Evolutionary conservation across 1,139 yeast genomes (phyloP).

Genomic region (Pichia sp.): DNA sequence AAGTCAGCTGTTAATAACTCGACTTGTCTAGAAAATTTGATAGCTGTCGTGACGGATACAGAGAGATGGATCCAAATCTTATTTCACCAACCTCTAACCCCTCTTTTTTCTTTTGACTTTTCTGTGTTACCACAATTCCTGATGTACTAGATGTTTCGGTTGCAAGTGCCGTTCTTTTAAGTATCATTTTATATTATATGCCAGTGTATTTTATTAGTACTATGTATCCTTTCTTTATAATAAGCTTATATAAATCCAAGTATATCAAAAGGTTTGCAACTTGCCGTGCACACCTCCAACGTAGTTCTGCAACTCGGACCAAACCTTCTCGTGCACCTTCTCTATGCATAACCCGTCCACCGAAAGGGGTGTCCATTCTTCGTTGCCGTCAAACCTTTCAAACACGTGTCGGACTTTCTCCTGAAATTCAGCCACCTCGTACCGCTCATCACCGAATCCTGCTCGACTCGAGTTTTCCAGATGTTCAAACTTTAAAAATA

Average conservation of each 20-base stretch:
- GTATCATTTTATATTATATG: slow-evolving; percentile 8
- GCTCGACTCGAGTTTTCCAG: slow-evolving; percentile 46
- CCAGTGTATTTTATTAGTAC: slow-evolving; percentile 19
- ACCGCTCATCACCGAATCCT: slow-evolving; percentile 91
- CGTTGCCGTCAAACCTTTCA: slow-evolving; percentile 39
- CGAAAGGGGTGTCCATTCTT: slow-evolving; percentile 43
- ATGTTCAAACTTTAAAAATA: slow-evolving; percentile 62
- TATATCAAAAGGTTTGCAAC: slow-evolving; percentile 15
- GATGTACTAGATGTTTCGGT: not conserved
- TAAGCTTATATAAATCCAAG: slow-evolving; percentile 1
- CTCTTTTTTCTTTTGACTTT: slow-evolving; percentile 3
- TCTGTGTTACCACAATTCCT: not conserved
- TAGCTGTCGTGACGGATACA: not conserved
- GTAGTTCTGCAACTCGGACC: slow-evolving; percentile 24
- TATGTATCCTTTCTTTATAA: slow-evolving; percentile 11
- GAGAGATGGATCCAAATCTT: not conserved
- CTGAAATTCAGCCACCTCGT: slow-evolving; percentile 76
- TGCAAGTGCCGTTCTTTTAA: not conserved
- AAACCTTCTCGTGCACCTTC: slow-evolving; percentile 42
- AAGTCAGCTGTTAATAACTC: slow-evolving; percentile 8
- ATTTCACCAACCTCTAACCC: not conserved
- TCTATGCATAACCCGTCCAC: slow-evolving; percentile 61
- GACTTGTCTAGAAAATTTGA: not conserved
- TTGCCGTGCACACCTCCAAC: slow-evolving; percentile 16
- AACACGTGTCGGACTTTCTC: slow-evolving; percentile 60